Evolutionary conservation across 208 protist genomes (phyloP).

Genomic region (Blechomonas ayalai): DNA sequence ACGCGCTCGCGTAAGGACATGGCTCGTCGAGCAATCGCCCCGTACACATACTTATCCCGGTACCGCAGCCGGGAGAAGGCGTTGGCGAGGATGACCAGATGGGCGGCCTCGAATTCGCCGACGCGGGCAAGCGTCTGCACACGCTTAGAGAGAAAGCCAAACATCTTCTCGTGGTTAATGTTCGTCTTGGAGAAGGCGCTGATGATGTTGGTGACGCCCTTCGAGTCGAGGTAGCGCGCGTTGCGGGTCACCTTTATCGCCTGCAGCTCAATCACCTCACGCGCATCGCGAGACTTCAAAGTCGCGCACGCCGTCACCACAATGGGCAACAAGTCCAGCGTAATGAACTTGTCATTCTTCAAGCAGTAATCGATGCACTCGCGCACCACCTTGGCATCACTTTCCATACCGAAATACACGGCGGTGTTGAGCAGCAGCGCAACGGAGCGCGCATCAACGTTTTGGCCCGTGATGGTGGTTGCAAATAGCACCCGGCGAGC

Average conservation of each 20-base stretch:
- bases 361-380: slow-evolving; percentile 90
- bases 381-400: slow-evolving; percentile 82
- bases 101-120: slow-evolving; percentile 83
- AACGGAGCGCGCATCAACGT: slow-evolving; percentile 79
- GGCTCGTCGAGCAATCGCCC: slow-evolving; percentile 72
- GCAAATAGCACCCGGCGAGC: slow-evolving; percentile 85
- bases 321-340: slow-evolving; percentile 73
- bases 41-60: slow-evolving; percentile 74
- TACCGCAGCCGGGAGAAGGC: slow-evolving; percentile 76
- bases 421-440: slow-evolving; percentile 85
- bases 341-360: slow-evolving; percentile 86
- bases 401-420: slow-evolving; percentile 92
- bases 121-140: slow-evolving; percentile 84
- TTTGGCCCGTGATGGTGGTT: slow-evolving; percentile 80
- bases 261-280: slow-evolving; percentile 89
- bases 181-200: slow-evolving; percentile 85
- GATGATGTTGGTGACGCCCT: slow-evolving; percentile 80
- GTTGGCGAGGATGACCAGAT: slow-evolving; percentile 83
- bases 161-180: slow-evolving; percentile 84
- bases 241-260: slow-evolving; percentile 80
- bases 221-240: slow-evolving; percentile 82
- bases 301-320: slow-evolving; percentile 87
- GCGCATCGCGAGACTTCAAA: slow-evolving; percentile 85
- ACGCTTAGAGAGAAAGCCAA: slow-evolving; percentile 64
- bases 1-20: slow-evolving; percentile 87